Base-by-base conservation (phyloP, 2,329 filamentous ascomycete species). In the Apiospora marii region DNA sequence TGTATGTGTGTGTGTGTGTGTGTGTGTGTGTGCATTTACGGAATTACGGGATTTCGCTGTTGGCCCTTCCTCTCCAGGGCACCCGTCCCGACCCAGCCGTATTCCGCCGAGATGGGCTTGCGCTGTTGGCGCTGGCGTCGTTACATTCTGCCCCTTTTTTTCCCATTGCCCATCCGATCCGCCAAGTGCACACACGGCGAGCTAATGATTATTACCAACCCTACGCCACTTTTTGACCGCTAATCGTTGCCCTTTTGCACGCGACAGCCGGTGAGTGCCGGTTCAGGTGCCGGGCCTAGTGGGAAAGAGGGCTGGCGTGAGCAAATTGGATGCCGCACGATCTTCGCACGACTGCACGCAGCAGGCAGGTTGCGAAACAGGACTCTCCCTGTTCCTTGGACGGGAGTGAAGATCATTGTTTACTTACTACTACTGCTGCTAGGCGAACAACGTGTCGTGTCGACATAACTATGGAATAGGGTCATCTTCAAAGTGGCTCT, bases 331-430 rank as follows among this genome's bases (percentile, higher is more conserved):
- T 14, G 58, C 58, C 58, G 58, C 58, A 64, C 58, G 58, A 41
- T 64, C 34, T 41, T n/a, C 34, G 58, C 58, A 64, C 34, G 34
- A 64, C 34, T n/a, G 58, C 58, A 61, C 27, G 53, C 30, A 27
- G 53, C 30, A 37, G 10, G 30, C 53, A 64, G 34, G 34, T 8
- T 41, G 58, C 58, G 34, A 64, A 64, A 64, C 58, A 64, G 58
- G 22, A 8, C 27, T 58, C 3, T 27, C 19, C 34, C 19, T 64
- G 19, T 41, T 41, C 34, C 58, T 34, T 34, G 34, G 34, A 30
- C 58, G 58, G 58, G 58, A 64, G n/a, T 12, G 58, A 64, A 37
- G 58, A 64, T 64, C 58, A 41, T 41, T 64, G 58, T 64, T 64
- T 64, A 41, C 37, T 41, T 41, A 41, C 37, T 41, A 41, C 37